A percentile compares a stretch with the other conserved stretches of the same genome.
Conservation (phyloP, 2,329 filamentous ascomycete species). For the Decorospora gaudefroyi region DNA sequence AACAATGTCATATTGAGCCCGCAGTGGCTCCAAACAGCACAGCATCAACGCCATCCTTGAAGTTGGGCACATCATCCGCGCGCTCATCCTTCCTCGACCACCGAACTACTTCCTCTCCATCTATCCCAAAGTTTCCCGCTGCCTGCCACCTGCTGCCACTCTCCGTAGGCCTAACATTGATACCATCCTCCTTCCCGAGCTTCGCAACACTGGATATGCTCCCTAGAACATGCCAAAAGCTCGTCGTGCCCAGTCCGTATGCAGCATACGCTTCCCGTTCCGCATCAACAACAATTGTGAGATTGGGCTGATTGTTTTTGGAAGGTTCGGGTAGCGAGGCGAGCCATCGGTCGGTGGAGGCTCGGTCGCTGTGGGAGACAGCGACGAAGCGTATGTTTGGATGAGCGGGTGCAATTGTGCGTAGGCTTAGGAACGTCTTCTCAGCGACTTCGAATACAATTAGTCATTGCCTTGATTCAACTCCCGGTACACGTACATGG, state of each 20-base stretch:
- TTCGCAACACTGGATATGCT: conserved; percentile 62
- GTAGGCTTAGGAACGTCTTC: conserved; percentile 59
- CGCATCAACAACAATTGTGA: conserved; percentile 64
- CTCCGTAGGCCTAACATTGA: conserved; percentile 68
- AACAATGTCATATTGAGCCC: too few relatives aligned
- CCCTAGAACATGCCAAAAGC: conserved; percentile 64
- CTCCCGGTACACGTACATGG: conserved; percentile 63
- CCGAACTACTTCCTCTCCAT: conserved; percentile 56
- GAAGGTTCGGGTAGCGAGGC: conserved; percentile 29
- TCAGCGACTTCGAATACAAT: too few relatives aligned
- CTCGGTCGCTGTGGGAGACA: conserved; percentile 43
- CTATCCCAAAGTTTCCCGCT: conserved; percentile 66
- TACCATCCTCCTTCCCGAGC: conserved; percentile 65
- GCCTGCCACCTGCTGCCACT: conserved; percentile 72
- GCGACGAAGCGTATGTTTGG: conserved; percentile 40
- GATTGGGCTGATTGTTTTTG: conserved; percentile 54
- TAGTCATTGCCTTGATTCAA: too few relatives aligned
- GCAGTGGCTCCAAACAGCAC: too few relatives aligned
- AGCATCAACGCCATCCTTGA: conserved; percentile 53
- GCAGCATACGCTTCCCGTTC: conserved; percentile 63
- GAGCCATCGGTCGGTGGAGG: conserved; percentile 43
- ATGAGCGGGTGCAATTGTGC: conserved; percentile 31
- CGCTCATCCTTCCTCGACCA: conserved; percentile 57
- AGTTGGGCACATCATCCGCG: conserved; percentile 61
- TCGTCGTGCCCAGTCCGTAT: conserved; percentile 68